A percentile compares a stretch with the other conserved stretches of the same genome.
Conservation (phyloP, 805 yeast species). For the Candida sonorensis region DNA sequence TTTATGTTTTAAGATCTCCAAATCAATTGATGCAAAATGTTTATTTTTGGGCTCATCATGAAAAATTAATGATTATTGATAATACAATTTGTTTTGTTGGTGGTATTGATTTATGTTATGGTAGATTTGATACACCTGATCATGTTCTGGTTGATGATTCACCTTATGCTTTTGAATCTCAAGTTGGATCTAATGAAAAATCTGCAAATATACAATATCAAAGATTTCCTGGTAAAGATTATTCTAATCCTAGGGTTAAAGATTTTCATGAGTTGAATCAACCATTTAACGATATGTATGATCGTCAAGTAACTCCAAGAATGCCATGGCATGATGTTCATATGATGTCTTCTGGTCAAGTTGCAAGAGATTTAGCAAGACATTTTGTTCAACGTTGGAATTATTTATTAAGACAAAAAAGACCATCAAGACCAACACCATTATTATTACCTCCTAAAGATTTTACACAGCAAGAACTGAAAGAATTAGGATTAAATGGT, state of each 20-base stretch:
- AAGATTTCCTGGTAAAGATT: conserved; percentile 93
- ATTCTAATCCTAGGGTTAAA: conserved; percentile 88
- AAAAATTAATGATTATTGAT: conserved; percentile 81
- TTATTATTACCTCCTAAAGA: conserved; percentile 89
- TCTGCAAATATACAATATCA: conserved; percentile 36
- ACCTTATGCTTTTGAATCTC: conserved; percentile 25
- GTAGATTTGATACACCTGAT: conserved; percentile 94
- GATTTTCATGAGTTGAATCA: conserved; percentile 77
- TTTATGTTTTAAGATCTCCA: conserved; percentile 90
- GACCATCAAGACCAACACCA: conserved; percentile 93
- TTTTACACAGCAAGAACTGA: conserved; percentile 64
- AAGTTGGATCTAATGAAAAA: conserved; percentile 13
- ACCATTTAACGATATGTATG: conserved; percentile 90
- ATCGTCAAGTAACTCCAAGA: conserved; percentile 71
- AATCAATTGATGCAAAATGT: conserved; percentile 91
- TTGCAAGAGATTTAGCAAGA: conserved; percentile 86
- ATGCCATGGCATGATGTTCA: conserved; percentile 99
- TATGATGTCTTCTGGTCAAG: conserved; percentile 90
- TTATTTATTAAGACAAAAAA: conserved; percentile 81
- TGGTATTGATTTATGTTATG: conserved; percentile 93
- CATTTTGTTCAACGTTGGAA: conserved; percentile 99
- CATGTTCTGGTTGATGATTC: conserved; percentile 80
- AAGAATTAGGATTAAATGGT: conserved; percentile 57
- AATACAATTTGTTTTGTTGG: conserved; percentile 87
- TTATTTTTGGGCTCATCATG: conserved; percentile 99